Evolutionary conservation across 495 filamentous ascomycete species (phyloP).

Genomic region (Aspergillus cavernicola): DNA sequence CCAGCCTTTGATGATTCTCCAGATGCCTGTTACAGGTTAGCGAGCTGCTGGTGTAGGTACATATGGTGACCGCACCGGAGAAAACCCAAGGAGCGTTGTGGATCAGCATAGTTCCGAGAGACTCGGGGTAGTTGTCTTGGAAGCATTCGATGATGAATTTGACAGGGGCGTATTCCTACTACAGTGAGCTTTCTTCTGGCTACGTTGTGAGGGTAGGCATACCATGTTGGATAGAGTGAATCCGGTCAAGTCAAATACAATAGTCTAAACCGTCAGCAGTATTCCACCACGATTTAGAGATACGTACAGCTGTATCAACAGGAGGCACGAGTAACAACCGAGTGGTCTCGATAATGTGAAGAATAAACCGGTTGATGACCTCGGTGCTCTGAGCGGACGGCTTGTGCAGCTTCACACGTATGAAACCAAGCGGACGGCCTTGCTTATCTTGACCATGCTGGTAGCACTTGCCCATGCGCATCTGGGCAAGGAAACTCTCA

Average conservation of each 20-base stretch:
- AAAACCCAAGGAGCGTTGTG: conserved; percentile 97
- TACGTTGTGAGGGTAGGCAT: conserved; percentile 5
- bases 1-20: conserved; percentile 89
- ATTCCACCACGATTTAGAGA: not conserved
- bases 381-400: conserved; percentile 83
- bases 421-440: conserved; percentile 78
- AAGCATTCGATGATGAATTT: conserved; percentile 98
- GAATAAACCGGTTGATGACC: conserved; percentile 78
- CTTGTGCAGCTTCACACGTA: conserved; percentile 74
- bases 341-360: conserved; percentile 89
- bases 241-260: conserved; percentile 90
- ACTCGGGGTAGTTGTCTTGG: conserved; percentile 95
- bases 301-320: conserved; percentile 82
- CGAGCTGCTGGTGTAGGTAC: not conserved
- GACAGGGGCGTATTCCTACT: conserved; percentile 84
- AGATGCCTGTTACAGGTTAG: conserved; percentile 49
- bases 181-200: not conserved
- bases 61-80: conserved; percentile 51
- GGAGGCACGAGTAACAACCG: conserved; percentile 68
- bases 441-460: conserved; percentile 79
- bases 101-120: conserved; percentile 77
- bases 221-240: conserved; percentile 95
- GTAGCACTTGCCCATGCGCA: conserved; percentile 87
- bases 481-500: conserved; percentile 76
- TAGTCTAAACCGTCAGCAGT: conserved; percentile 44